Percentiles rank a stretch among this genome's conserved stretches.
These are phyloP conservation scores for Rubroboletus pulcherrimus DNA, from an alignment of 768 basidiomycete genomes.

Conservation along the genomic window DNA sequence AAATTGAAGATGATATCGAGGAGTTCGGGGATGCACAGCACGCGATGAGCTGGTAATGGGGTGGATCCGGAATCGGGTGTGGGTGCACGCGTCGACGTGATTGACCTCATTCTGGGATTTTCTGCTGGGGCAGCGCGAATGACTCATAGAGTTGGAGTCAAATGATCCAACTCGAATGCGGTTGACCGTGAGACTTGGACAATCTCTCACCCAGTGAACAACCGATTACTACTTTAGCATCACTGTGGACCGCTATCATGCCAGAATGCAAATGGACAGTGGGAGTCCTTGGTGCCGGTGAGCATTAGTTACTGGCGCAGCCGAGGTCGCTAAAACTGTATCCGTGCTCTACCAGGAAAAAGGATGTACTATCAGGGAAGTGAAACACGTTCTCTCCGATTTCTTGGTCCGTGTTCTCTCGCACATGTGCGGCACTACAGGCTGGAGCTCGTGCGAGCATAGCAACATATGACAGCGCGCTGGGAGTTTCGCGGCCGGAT, in stretches of 20 bases:
- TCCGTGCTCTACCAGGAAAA: neutral
- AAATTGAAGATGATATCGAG: slow-evolving; percentile 53
- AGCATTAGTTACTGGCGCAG: neutral
- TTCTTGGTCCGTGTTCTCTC: neutral
- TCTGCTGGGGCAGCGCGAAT: neutral
- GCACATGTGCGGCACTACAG: neutral
- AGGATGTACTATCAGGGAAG: neutral
- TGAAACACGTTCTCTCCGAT: neutral
- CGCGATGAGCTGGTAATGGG: slow-evolving; percentile 19
- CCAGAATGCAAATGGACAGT: neutral
- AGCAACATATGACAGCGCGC: neutral
- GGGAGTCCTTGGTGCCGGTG: neutral
- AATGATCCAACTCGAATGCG: neutral
- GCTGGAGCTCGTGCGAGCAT: neutral
- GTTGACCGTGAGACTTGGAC: neutral
- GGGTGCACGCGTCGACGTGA: neutral
- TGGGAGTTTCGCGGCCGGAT: neutral
- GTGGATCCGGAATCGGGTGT: neutral
- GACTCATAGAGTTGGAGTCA: neutral
- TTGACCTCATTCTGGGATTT: neutral
- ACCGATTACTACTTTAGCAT: neutral
- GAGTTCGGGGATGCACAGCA: slow-evolving; percentile 55
- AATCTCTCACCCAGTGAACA: neutral
- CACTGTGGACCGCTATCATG: neutral
- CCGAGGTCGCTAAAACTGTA: neutral